phyloP scores from a whole-genome alignment of 768 basidiomycete genomes.

The Auriculariales sp. region DNA sequence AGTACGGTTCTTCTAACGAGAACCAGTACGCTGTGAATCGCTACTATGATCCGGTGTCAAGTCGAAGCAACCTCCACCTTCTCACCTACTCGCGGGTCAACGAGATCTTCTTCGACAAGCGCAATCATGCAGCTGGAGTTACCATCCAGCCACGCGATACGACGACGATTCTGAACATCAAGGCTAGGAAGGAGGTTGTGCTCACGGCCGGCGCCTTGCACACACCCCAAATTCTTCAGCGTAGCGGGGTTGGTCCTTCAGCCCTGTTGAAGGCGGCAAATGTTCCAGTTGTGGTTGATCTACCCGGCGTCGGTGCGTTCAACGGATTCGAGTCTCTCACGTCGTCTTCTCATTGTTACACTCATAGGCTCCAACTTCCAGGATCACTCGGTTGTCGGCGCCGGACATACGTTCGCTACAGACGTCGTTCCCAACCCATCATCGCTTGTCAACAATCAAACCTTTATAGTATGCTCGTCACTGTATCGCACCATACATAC shows the following conservation, averaged over 20 bases:
- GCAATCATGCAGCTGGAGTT: neutral
- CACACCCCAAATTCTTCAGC: neutral
- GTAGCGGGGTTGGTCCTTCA: slow-evolving; percentile 28
- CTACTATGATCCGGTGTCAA: neutral
- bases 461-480: neutral
- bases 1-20: too few relatives aligned
- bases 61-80: neutral
- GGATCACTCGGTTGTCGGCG: neutral
- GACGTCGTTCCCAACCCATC: neutral
- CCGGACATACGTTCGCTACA: neutral
- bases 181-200: neutral
- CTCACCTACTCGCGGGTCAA: neutral
- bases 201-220: neutral
- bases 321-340: too few relatives aligned
- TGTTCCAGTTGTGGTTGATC: slow-evolving; percentile 16
- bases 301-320: slow-evolving; percentile 21
- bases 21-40: neutral
- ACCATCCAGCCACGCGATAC: neutral
- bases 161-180: neutral
- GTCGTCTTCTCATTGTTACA: too few relatives aligned
- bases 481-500: neutral
- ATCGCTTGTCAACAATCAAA: neutral
- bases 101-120: neutral
- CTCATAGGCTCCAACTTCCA: neutral
- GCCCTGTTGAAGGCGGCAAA: slow-evolving; percentile 18